Conservation (phyloP, 192 early-diverging fungal species). For the Coemansia biformis region DNA sequence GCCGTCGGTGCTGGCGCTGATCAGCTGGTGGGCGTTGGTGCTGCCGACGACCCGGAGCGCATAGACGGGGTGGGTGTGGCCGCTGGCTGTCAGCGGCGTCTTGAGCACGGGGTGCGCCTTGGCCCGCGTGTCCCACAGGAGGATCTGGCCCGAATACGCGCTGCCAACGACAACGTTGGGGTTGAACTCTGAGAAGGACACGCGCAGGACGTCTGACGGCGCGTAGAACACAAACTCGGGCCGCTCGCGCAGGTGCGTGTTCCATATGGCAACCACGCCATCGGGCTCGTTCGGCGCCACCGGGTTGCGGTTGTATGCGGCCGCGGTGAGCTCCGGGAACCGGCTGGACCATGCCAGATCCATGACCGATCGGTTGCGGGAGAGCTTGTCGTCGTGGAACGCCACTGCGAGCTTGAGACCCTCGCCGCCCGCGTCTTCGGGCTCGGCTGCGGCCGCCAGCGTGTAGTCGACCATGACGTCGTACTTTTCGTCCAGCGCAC, state of each 20-base stretch:
- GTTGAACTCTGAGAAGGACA: constrained; percentile 88
- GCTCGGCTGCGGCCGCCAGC: constrained; percentile 39
- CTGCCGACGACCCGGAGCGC: constrained; percentile 86
- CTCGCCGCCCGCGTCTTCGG: constrained; percentile 61
- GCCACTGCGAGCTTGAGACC: constrained; percentile 62
- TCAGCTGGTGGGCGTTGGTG: constrained; percentile 89
- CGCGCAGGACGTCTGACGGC: constrained; percentile 85
- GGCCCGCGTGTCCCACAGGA: constrained; percentile 94
- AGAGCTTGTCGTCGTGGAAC: constrained; percentile 80
- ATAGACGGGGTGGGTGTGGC: constrained; percentile 97
- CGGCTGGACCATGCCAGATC: constrained; percentile 87
- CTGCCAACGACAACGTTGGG: constrained; percentile 90
- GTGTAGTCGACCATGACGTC: constrained; percentile 95
- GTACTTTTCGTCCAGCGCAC: constrained; percentile 81
- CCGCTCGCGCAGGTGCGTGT: constrained; percentile 73
- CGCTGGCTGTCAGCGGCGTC: constrained; percentile 85
- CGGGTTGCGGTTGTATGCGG: constrained; percentile 90
- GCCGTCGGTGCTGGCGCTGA: constrained; percentile 94
- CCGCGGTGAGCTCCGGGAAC: constrained; percentile 83
- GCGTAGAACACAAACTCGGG: constrained; percentile 95
- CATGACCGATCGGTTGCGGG: constrained; percentile 85
- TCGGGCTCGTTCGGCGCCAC: constrained; percentile 83
- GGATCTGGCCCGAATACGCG: constrained; percentile 96
- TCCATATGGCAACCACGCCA: constrained; percentile 95
- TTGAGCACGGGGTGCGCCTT: constrained; percentile 87